A percentile compares a stretch with the other conserved stretches of the same genome.
These are phyloP conservation scores for Silybum marianum DNA, from an alignment of 129 eudicot genomes.

Conservation along the genomic window DNA sequence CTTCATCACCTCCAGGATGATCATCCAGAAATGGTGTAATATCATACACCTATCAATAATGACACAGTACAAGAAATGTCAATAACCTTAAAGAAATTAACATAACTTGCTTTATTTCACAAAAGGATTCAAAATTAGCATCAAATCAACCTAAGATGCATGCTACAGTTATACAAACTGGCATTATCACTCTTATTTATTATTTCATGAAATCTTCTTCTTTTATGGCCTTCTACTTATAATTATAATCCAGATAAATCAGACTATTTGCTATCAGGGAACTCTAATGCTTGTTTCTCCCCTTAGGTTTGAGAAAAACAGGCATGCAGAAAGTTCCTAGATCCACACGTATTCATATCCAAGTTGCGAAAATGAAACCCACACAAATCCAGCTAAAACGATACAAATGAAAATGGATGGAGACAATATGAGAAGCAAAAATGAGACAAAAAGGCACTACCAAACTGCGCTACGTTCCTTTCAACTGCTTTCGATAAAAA, in stretches of 20 bases:
- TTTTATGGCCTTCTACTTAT: background rate
- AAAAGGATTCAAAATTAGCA: background rate
- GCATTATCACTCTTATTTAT: background rate
- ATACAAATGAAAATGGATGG: background rate
- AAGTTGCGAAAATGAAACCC: background rate
- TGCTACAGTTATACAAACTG: background rate
- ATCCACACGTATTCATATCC: background rate
- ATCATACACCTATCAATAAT: slow-evolving; percentile 37
- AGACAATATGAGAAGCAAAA: background rate
- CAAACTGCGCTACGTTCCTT: background rate
- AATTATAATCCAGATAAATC: too few relatives aligned
- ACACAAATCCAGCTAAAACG: background rate
- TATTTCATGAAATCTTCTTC: background rate
- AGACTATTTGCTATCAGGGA: too few relatives aligned
- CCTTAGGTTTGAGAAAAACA: background rate
- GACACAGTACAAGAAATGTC: background rate
- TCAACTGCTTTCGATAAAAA: too few relatives aligned
- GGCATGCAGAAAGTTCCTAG: background rate
- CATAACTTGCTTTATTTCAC: background rate
- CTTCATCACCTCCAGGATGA: slow-evolving; percentile 54
- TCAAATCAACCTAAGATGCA: background rate
- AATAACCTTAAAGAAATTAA: background rate
- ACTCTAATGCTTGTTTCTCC: background rate
- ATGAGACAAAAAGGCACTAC: background rate
- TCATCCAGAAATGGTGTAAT: slow-evolving; percentile 49